phyloP scores from a whole-genome alignment of 2,329 filamentous ascomycete species.

The Coniella lustricola region DNA sequence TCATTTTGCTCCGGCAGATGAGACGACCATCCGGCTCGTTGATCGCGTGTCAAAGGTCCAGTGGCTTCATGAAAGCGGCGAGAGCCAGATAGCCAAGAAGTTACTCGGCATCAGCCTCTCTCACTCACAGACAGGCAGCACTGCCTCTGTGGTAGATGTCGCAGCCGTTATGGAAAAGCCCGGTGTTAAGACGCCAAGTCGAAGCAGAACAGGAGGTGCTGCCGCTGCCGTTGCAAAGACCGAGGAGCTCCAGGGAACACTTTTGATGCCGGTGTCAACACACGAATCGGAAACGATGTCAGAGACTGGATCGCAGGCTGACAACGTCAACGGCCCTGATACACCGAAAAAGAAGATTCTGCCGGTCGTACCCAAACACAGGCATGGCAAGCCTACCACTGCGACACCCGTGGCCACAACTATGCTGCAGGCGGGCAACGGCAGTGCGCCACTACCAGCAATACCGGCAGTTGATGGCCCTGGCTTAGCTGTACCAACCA shows the following conservation, averaged over 20 bases:
- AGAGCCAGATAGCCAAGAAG: slow-evolving; percentile 47
- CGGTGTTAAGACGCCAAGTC: slow-evolving; percentile 72
- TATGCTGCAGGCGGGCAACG: slow-evolving; percentile 4
- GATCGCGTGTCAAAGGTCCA: slow-evolving; percentile 66
- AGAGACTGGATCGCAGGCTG: neutral
- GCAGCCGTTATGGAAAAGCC: slow-evolving; percentile 76
- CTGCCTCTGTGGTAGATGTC: slow-evolving; percentile 69
- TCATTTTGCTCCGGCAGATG: slow-evolving; percentile 75
- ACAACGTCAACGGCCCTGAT: slow-evolving; percentile 7
- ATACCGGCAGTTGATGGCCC: neutral
- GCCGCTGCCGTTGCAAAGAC: slow-evolving; percentile 9
- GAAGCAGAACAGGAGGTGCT: slow-evolving; percentile 33
- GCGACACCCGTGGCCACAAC: slow-evolving; percentile 17
- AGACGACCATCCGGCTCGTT: slow-evolving; percentile 71
- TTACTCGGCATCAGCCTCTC: slow-evolving; percentile 66
- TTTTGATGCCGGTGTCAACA: slow-evolving; percentile 12
- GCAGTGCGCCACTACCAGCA: neutral
- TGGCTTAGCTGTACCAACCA: neutral
- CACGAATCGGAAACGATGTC: slow-evolving; percentile 15
- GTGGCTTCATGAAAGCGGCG: slow-evolving; percentile 49
- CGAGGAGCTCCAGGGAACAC: slow-evolving; percentile 21
- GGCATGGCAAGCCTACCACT: slow-evolving; percentile 40
- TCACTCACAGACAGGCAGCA: slow-evolving; percentile 59
- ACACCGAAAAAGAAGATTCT: slow-evolving; percentile 43
- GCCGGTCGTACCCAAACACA: slow-evolving; percentile 49